Conservation (phyloP, 2,329 filamentous ascomycete genomes). For the Diaporthe aspalathi region DNA sequence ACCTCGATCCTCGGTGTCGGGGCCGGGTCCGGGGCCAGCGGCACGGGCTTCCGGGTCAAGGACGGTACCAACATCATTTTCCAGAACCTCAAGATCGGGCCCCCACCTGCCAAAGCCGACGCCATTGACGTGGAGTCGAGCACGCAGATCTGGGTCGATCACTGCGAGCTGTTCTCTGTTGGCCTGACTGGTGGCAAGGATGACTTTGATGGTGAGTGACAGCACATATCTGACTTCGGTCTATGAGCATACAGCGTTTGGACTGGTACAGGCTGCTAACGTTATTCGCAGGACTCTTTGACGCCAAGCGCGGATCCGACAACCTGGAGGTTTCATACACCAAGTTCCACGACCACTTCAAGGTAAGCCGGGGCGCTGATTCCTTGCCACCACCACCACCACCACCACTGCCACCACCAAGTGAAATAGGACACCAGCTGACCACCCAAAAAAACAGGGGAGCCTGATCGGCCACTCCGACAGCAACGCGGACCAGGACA, state of each 20-base stretch:
- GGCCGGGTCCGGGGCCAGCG: slow-evolving; percentile 10
- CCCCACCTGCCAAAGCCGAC: slow-evolving; percentile 52
- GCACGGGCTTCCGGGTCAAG: slow-evolving; percentile 11
- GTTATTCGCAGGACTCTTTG: slow-evolving; percentile 55
- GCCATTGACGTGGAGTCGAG: slow-evolving; percentile 51
- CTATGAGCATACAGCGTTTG: accelerated
- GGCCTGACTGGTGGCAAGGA: slow-evolving; percentile 64
- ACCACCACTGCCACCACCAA: not conserved
- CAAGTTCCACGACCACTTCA: slow-evolving; percentile 62
- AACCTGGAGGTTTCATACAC: slow-evolving; percentile 53
- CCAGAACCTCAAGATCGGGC: slow-evolving; percentile 57
- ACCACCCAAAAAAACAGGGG: not conserved
- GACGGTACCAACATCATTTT: slow-evolving; percentile 57
- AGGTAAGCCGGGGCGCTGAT: slow-evolving; percentile 49
- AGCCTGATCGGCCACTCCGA: slow-evolving; percentile 72
- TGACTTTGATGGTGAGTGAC: slow-evolving; percentile 58
- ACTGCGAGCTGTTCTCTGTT: slow-evolving; percentile 62
- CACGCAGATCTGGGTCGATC: slow-evolving; percentile 64
- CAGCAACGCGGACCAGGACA: slow-evolving; percentile 58
- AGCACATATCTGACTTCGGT: not conserved
- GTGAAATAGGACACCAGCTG: not conserved
- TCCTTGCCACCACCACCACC: not conserved
- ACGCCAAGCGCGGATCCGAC: slow-evolving; percentile 65
- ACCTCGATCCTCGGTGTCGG: slow-evolving; percentile 9
- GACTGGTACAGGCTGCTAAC: not conserved